Percentiles rank a stretch among this genome's conserved stretches.
phyloP scores from a whole-genome alignment of 805 yeast genomes.

The Sugiyamaella americana region DNA sequence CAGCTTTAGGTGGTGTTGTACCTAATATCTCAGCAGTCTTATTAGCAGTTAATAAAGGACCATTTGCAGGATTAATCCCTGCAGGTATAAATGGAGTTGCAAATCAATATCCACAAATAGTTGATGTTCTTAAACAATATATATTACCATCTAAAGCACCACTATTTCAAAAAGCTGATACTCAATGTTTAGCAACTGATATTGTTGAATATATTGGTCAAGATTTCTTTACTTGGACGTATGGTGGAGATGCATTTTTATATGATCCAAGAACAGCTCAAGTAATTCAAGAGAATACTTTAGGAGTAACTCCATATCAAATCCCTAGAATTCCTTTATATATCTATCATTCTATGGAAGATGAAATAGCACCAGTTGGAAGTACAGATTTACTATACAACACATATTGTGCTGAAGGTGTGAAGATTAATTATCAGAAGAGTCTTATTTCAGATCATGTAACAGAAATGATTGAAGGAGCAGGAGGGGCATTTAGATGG shows the following conservation, averaged over 20 bases:
- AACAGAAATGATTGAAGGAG: conserved; percentile 12
- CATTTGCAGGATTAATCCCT: conserved; percentile 23
- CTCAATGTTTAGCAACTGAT: conserved; percentile 17
- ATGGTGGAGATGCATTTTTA: conserved; percentile 17
- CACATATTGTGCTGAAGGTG: conserved; percentile 16
- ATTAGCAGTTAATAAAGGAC: conserved; percentile 17
- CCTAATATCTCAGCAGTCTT: conserved; percentile 17
- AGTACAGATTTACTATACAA: conserved; percentile 17
- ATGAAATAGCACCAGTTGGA: conserved; percentile 20
- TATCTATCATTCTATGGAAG: conserved; percentile 22
- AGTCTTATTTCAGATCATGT: conserved; percentile 14
- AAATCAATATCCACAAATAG: conserved; percentile 22
- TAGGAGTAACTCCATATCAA: conserved; percentile 22
- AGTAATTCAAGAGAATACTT: conserved; percentile 18
- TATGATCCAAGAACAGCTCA: conserved; percentile 8
- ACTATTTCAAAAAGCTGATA: conserved; percentile 13
- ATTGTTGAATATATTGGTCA: conserved; percentile 12
- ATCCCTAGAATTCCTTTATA: conserved; percentile 21
- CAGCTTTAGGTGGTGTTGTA: conserved; percentile 24
- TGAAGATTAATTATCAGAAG: conserved; percentile 11
- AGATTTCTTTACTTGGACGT: conserved; percentile 19
- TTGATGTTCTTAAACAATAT: background rate
- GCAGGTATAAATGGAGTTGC: conserved; percentile 27
- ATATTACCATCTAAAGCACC: conserved; percentile 10
- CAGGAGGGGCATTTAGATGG: conserved; percentile 13